A percentile compares a stretch with the other conserved stretches of the same genome.
Conservation (phyloP, 768 basidiomycete genomes). For the Tulasnella sp. region DNA sequence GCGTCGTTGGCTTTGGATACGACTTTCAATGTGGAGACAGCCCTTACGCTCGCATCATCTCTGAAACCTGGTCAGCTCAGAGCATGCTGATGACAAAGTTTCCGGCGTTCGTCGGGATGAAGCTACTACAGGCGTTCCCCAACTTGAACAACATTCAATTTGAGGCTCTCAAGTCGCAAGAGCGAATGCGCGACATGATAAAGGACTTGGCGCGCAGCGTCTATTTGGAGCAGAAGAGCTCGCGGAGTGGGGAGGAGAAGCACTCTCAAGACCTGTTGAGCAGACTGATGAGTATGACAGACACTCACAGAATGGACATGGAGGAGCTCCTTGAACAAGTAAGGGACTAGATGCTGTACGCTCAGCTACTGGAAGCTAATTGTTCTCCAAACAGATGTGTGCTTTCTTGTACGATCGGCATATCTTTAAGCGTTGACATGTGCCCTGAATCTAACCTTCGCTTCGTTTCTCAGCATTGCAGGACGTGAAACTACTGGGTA, state of each 20-base stretch:
- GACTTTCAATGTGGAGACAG: conserved; percentile 28
- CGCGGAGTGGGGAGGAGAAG: background rate
- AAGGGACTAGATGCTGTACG: background rate
- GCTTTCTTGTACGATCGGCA: conserved; percentile 28
- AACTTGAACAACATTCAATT: conserved; percentile 22
- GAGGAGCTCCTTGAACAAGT: conserved; percentile 17
- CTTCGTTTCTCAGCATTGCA: conserved; percentile 24
- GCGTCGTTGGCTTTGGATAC: conserved; percentile 32
- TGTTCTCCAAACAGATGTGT: conserved; percentile 20
- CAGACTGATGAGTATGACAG: conserved; percentile 1
- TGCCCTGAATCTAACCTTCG: background rate
- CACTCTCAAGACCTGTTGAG: conserved; percentile 14
- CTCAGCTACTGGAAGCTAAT: background rate
- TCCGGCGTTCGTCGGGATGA: conserved; percentile 16
- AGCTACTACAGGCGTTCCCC: conserved; percentile 22
- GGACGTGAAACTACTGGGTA: conserved; percentile 34
- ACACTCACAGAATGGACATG: background rate
- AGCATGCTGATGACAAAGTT: background rate
- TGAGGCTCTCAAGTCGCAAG: conserved; percentile 21
- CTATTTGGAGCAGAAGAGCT: background rate
- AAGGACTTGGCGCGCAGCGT: conserved; percentile 12
- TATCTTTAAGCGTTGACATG: too few species aligned
- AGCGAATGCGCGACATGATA: conserved; percentile 21
- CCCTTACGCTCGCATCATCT: conserved; percentile 24
- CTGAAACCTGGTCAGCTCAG: conserved; percentile 21